Percentiles rank a stretch among this genome's conserved stretches.
Conservation (phyloP, 1,284 basidiomycete species). For the Bondarzewia mesenterica region DNA sequence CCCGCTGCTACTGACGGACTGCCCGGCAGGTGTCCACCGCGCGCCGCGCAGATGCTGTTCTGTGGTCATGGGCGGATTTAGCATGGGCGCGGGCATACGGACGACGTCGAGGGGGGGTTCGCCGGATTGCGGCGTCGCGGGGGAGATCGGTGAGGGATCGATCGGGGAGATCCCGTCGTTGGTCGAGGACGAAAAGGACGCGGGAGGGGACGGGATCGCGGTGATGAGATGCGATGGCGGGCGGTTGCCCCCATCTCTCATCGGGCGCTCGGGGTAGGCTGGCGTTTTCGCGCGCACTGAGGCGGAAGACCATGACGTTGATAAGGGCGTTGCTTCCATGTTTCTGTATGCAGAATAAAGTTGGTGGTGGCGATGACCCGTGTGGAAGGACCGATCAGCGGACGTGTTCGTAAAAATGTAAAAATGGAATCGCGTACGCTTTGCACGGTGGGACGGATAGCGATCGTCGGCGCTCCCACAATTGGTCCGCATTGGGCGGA, state of each 20-base stretch:
- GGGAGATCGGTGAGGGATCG: conserved; percentile 11
- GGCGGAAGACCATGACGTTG: neutral
- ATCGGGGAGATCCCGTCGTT: conserved; percentile 9
- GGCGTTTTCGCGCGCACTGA: neutral
- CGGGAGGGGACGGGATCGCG: conserved; percentile 9
- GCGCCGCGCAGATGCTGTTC: too few relatives aligned
- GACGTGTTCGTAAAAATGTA: neutral
- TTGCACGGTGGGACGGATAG: conserved; percentile 6
- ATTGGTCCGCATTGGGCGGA: conserved; percentile 2
- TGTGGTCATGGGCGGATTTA: too few relatives aligned
- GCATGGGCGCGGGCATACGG: neutral
- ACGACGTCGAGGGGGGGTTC: conserved; percentile 12
- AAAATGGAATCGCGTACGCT: neutral
- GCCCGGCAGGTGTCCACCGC: neutral
- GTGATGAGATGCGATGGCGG: conserved; percentile 9
- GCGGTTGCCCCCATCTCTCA: neutral
- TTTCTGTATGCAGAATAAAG: neutral
- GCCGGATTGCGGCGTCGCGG: conserved; percentile 7
- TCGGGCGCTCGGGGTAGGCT: neutral
- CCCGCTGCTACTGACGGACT: neutral
- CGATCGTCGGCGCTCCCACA: conserved; percentile 7
- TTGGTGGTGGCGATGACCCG: neutral
- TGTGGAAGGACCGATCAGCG: neutral
- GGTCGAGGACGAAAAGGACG: conserved; percentile 11
- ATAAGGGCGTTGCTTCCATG: neutral